Evolutionary conservation across 352 stramenopile species (phyloP), one percentile per base, ranked within the genome.

Genomic region (Phytophthora cryptogea): DNA sequence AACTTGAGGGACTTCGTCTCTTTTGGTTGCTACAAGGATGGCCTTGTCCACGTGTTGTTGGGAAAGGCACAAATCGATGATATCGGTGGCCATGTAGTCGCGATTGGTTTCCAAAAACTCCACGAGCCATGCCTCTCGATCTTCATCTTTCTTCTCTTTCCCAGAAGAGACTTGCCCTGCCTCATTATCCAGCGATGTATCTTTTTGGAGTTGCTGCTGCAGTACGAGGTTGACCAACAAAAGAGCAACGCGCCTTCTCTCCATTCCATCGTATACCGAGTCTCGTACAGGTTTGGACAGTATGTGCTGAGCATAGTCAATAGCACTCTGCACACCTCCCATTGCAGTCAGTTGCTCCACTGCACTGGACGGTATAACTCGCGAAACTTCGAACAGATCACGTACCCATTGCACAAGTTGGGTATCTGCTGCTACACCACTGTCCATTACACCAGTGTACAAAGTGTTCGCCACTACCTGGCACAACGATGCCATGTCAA

Each of bases 401-500:
- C 80, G 72, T n/a, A 95, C 64, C 86, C 86, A 95, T 60, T 80
- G 54, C 14, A 86, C 28, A 26, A 77, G 55, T 13, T 57, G 27
- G 23, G 32, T 28, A 44, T 86, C 69, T 10, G 50, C 57, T n/a
- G 14, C 40, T 37, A 41, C 50, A 7, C 58, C 77, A 1, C 57
- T 43, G 17, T 74, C 59, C 4, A 72, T 59, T 5, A 80, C 35
- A 48, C 65, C 74, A 4, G 44, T 68, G 50, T 86, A 91, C 17
- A 95, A 66, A 14, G 86, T 93, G 40, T 95, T 86, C 11, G 84
- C 84, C 3, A 89, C 86, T 8, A 94, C 83, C 59, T 94, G 79
- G 36, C 86, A 95, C 5, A 95, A 63, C 9, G 86, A 94, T 36
- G 86, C 77, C 86, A 95, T 95, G 54, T 95, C 86, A 31, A 93